Base-by-base conservation (phyloP, 2,329 filamentous ascomycete genomes). In the Simplicillium sp. region DNA sequence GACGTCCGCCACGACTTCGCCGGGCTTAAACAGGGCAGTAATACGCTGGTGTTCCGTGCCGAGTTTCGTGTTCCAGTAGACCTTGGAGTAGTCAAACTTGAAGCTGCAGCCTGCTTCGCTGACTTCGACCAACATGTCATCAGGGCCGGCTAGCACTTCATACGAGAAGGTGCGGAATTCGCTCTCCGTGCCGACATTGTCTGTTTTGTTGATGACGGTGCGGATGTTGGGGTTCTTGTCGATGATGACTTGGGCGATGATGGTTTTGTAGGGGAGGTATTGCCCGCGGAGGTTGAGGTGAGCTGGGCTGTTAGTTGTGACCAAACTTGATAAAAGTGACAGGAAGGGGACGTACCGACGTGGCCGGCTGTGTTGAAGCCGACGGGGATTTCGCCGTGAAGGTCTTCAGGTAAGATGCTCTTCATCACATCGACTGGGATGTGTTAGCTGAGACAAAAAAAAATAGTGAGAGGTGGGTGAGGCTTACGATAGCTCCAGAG, bases 61-160 rank as follows among this genome's bases (percentile, higher is more conserved):
- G 12, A 98, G 76, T 50, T 90, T 81, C 54, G 81, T 88, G 64
- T 98, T 98, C 90, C 90, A 98, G 70, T 98, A 98, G 4, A 98
- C 92, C 52, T 94, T 94, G 46, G 84, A 78, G 61, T 94, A 98
- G 67, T 98, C 86, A 61, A 98, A 97, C 42, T 73, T 72, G 66
- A 95, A 98, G n/a, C 73, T 68, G 65, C 92, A 97, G 45, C 80
- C 77, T 52, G 85, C 83, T 64, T 96, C 88, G 48, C 76, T 78
- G 39, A 92, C 75, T 47, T 85, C 77, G 41, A 98, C 92, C 40
- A 89, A 80, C 60, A 96, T 68, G 54, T 97, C 82, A 51, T 87
- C 78, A 1, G 79, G 75, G 0, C 92, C 92, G 2, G 80, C 81
- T 1, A 98, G 75, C 12, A 97, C 75, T 65, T 98, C 92, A 65